These are phyloP conservation scores for Suhomyces anneliseae DNA, from an alignment of 1,139 yeast species.

Conservation along the genomic window DNA sequence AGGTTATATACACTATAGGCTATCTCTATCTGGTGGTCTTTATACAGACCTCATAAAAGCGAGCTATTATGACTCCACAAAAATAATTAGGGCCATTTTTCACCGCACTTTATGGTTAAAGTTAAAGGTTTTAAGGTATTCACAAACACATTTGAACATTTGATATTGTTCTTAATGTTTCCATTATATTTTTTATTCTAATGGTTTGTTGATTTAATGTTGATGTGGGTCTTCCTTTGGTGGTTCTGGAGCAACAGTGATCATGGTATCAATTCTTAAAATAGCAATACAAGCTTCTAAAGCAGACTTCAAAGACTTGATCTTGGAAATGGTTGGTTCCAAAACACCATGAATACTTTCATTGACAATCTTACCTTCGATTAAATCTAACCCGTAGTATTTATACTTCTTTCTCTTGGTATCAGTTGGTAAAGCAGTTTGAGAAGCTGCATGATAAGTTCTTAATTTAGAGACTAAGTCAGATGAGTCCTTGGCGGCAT, in stretches of 20 bases:
- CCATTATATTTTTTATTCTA: no score
- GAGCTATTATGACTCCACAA: no score
- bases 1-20: background rate
- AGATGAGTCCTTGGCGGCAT: conserved; percentile 96
- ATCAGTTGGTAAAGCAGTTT: conserved; percentile 79
- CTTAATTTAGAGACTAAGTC: conserved; percentile 94
- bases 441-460: conserved; percentile 95
- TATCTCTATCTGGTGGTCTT: background rate
- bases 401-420: conserved; percentile 79
- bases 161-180: no score
- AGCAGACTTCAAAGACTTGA: conserved; percentile 91
- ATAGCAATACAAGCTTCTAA: conserved; percentile 98
- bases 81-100: no score
- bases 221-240: conserved; percentile 86
- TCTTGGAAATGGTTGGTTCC: conserved; percentile 92
- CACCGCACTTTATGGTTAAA: no score
- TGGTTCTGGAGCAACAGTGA: conserved; percentile 94
- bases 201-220: conserved; percentile 35
- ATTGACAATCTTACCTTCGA: conserved; percentile 89
- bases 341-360: conserved; percentile 82
- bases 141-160: no score
- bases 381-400: conserved; percentile 88
- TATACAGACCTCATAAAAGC: no score
- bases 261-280: conserved; percentile 96
- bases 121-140: no score